A percentile compares a stretch with the other conserved stretches of the same genome.
phyloP scores from a whole-genome alignment of 2,329 filamentous ascomycete species.

The Podosphaera leucotricha region DNA sequence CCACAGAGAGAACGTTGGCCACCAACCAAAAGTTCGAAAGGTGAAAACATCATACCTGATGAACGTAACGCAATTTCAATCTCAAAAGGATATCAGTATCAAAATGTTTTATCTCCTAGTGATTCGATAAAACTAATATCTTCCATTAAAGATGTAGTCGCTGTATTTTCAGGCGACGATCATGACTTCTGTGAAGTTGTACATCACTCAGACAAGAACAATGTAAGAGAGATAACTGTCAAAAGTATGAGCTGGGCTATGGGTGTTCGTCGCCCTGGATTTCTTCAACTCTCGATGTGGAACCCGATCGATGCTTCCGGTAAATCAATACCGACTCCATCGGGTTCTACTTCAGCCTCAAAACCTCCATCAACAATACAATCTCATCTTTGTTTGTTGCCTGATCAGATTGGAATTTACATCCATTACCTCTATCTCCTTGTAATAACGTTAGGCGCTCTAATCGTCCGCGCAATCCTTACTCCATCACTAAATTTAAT shows the following conservation, averaged over 20 bases:
- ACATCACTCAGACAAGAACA: constrained; percentile 38
- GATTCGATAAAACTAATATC: constrained; percentile 56
- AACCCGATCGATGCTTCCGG: constrained; percentile 55
- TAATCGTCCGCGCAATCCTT: constrained; percentile 30
- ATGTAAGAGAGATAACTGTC: constrained; percentile 63
- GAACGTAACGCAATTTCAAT: constrained; percentile 59
- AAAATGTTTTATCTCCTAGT: constrained; percentile 64
- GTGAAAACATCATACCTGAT: constrained; percentile 34
- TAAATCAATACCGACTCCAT: constrained; percentile 19
- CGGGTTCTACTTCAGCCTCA: constrained; percentile 8
- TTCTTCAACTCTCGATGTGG: constrained; percentile 73
- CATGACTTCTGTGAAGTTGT: constrained; percentile 91
- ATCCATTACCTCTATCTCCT: constrained; percentile 50
- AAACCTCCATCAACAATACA: constrained; percentile 40
- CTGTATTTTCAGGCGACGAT: constrained; percentile 88
- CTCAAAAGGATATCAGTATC: constrained; percentile 72
- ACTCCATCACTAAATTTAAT: constrained; percentile 28
- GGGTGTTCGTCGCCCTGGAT: constrained; percentile 73
- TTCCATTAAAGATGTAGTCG: constrained; percentile 56
- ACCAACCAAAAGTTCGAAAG: constrained; percentile 36
- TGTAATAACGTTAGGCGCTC: constrained; percentile 24
- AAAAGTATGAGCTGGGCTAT: constrained; percentile 93
- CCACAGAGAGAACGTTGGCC: constrained; percentile 67
- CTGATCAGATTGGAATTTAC: constrained; percentile 68
- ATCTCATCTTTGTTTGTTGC: constrained; percentile 73